Conservation (phyloP, 164 flowering plant species). For the Tinospora cordifolia region DNA sequence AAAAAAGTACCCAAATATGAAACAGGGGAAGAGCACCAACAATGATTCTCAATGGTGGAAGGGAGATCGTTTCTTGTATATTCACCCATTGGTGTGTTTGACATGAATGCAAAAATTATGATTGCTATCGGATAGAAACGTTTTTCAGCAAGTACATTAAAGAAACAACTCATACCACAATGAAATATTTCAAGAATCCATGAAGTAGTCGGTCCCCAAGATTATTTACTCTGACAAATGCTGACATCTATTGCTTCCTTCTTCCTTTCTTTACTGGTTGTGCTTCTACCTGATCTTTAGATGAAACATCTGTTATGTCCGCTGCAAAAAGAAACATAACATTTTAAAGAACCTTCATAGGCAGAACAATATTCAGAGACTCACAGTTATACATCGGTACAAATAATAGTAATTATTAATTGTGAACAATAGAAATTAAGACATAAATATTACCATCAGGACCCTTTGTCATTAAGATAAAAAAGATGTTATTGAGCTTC, state of each 20-base stretch:
- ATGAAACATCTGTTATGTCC: slow-evolving; percentile 71
- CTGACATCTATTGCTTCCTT: slow-evolving; percentile 55
- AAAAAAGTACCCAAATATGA: no score
- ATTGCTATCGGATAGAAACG: background rate
- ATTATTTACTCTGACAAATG: background rate
- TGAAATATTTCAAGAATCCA: background rate
- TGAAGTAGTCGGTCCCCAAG: background rate
- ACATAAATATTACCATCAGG: slow-evolving; percentile 62
- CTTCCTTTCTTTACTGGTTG: slow-evolving; percentile 81
- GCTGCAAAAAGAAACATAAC: slow-evolving; percentile 40
- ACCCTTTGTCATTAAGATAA: slow-evolving; percentile 84
- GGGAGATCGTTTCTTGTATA: background rate
- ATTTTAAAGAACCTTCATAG: background rate
- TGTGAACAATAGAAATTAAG: background rate
- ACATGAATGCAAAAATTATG: background rate
- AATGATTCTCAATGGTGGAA: no score
- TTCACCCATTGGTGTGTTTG: background rate
- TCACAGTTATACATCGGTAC: background rate
- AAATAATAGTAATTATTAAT: background rate
- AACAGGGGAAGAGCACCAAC: no score
- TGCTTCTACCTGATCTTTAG: slow-evolving; percentile 67
- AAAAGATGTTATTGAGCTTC: slow-evolving; percentile 86
- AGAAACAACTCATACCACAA: background rate
- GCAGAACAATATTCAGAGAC: background rate
- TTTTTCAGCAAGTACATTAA: background rate